Conservation (phyloP, 1,284 basidiomycete species). For the Gomphus sp. region DNA sequence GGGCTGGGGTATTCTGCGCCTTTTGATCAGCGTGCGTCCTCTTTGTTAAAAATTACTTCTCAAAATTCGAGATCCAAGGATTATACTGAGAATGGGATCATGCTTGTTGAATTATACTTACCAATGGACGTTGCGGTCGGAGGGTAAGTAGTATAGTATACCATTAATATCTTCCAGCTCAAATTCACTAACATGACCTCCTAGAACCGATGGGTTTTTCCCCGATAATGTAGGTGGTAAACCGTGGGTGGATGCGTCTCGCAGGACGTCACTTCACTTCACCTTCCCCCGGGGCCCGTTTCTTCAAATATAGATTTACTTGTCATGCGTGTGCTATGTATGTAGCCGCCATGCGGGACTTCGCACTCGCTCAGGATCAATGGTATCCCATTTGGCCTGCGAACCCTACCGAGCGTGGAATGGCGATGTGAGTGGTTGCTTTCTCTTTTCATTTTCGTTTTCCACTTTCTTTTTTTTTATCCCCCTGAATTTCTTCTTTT, state of each 20-base stretch:
- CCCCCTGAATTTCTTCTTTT: too few species aligned
- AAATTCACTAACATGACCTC: too few species aligned
- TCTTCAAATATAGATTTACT: too few species aligned
- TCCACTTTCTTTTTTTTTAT: too few species aligned
- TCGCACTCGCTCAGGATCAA: slow-evolving; percentile 28
- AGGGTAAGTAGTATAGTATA: slow-evolving; percentile 13
- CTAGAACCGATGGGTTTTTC: slow-evolving; percentile 17
- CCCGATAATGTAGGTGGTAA: slow-evolving; percentile 27
- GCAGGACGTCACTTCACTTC: slow-evolving; percentile 2
- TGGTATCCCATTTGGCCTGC: too few species aligned
- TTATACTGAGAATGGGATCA: too few species aligned
- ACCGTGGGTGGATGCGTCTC: slow-evolving; percentile 26
- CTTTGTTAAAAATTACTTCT: too few species aligned
- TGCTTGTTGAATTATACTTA: slow-evolving; percentile 27
- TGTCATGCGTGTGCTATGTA: too few species aligned
- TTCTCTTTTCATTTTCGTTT: background rate
- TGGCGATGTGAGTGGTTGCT: background rate
- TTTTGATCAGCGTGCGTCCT: slow-evolving; percentile 29
- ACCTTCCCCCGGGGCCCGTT: too few species aligned
- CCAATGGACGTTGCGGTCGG: slow-evolving; percentile 32
- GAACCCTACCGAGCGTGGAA: slow-evolving; percentile 19
- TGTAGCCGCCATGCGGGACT: slow-evolving; percentile 63
- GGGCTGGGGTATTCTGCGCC: slow-evolving; percentile 26
- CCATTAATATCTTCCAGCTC: too few species aligned
- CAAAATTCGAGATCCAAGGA: too few species aligned